These are phyloP conservation scores for Acidomyces sp. DNA, from an alignment of 495 filamentous ascomycete genomes.

Conservation along the genomic window DNA sequence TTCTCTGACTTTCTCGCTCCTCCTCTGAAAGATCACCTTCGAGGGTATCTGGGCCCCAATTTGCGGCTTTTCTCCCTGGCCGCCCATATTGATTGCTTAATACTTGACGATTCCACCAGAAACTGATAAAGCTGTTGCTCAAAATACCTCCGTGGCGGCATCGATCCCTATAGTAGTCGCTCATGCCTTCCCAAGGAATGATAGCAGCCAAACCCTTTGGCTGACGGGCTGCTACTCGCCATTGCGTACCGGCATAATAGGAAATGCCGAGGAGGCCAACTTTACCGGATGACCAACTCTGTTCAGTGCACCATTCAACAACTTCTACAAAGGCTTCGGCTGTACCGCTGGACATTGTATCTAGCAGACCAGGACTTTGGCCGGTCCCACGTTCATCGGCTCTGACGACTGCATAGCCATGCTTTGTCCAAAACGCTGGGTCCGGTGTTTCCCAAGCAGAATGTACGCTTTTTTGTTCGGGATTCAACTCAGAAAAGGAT, in stretches of 20 bases:
- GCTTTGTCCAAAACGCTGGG: conserved; percentile 47
- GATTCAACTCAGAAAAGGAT: conserved; percentile 36
- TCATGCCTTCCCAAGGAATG: conserved; percentile 59
- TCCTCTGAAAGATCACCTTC: conserved; percentile 43
- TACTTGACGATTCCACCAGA: conserved; percentile 57
- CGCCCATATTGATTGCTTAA: conserved; percentile 45
- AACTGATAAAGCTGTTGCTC: conserved; percentile 47
- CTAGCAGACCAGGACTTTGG: conserved; percentile 44
- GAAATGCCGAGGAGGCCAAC: conserved; percentile 49
- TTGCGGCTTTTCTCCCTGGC: conserved; percentile 29
- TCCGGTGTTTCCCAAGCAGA: conserved; percentile 55
- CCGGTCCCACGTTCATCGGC: conserved; percentile 48
- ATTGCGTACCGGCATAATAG: conserved; percentile 52
- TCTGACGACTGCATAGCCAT: conserved; percentile 48
- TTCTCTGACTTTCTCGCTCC: conserved; percentile 37
- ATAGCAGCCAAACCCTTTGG: conserved; percentile 48
- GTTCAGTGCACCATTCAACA: conserved; percentile 51
- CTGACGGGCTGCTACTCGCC: conserved; percentile 47
- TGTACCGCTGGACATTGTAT: conserved; percentile 47
- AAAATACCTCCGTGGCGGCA: conserved; percentile 55
- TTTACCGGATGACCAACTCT: conserved; percentile 48
- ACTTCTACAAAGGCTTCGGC: conserved; percentile 48
- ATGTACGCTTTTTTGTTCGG: conserved; percentile 32
- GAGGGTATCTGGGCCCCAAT: conserved; percentile 43
- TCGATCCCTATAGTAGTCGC: conserved; percentile 50